Evolutionary conservation across 306 rosid species (phyloP), one percentile per base, ranked within the genome.

Genomic region (Mucuna pruriens): DNA sequence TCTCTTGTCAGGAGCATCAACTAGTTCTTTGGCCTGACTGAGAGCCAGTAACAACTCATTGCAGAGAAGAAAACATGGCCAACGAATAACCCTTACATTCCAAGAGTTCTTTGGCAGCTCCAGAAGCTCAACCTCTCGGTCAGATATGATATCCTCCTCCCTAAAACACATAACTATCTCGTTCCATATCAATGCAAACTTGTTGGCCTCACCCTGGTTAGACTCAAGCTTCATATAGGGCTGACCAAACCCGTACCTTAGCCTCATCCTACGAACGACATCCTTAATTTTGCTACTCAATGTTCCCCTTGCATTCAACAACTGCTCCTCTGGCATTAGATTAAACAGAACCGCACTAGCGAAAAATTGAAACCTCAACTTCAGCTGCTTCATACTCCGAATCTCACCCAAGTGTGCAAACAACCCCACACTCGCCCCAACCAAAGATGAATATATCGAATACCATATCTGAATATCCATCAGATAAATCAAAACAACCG

Each of bases 381-480:
- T 90, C 78, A 95, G 45, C 64, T 95, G 98, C 63, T 86, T 86
- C 52, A 92, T 92, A 76, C 92, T 91, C 48, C 98, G 86, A 63
- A 94, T 94, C 91, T 94, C 98, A 9, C 98, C 98, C 91, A 94
- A 87, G 85, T 94, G 97, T 52, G 88, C 89, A 84, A 92, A 87
- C 92, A 94, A 85, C 33, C 98, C 98, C 79, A 94, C 94, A 17
- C 33, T 78, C 1, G 89, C 94, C 82, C 98, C 98, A 82, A 87
- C 93, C 78, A 94, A 85, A 65, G 98, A 94, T 72, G 98, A 94
- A 87, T 91, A 94, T 76, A 94, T 90, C 0, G 98, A 84, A 86
- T 94, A 94, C 94, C 97, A 92, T 58, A 94, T 91, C 91, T 94
- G 98, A 65, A 94, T 77, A 86, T 94, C 98, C 97, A 94, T 92